Base-by-base conservation (phyloP, 169 alveolate genomes). In the Fabrea salina region DNA sequence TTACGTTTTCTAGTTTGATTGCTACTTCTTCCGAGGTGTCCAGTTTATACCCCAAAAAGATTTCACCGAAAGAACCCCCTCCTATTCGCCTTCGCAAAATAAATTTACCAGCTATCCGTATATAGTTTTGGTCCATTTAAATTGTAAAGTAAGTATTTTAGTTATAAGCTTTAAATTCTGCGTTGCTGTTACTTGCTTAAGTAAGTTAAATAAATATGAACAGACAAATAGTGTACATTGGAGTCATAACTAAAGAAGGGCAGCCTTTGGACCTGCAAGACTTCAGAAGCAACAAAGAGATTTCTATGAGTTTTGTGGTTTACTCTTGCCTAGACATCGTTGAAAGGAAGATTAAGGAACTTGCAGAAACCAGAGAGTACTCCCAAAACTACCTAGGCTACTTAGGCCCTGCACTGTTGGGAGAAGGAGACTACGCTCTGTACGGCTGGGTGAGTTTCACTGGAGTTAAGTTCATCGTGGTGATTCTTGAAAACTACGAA, bases 1-100 rank as follows among this genome's bases (percentile, higher is more conserved):
- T 54, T 2, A 83, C 82, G 30, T 75, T 68, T 35, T 84, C 89
- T 27, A 84, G 56, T 84, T 84, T 84, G 40, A 84, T 84, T 22
- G 89, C 89, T 11, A 82, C 70, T 33, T 77, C 75, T 5, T 64
- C 82, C 50, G 78, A 79, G 61, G 72, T 71, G 49, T 71, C 47
- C n/a, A 58, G 25, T 25, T 58, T 58, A 5, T 27, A 27, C 43
- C 71, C 71, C 44, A 58, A 16, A 33, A 27, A 58, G n/a, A 58
- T 58, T 30, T 58, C 71, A n/a, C 71, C 71, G 32, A 58, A 58
- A 5, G 71, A 58, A 43, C 71, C 71, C n/a, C 49, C 71, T 25
- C 71, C 71, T 25, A 58, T 58, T 33, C 32, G 25, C n/a, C 33
- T 27, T 25, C 71, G 47, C 32, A 58, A 4, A n/a, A 37, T 37